Evolutionary conservation across 257 asterid species (phyloP).

Genomic region (Salvia splendens): DNA sequence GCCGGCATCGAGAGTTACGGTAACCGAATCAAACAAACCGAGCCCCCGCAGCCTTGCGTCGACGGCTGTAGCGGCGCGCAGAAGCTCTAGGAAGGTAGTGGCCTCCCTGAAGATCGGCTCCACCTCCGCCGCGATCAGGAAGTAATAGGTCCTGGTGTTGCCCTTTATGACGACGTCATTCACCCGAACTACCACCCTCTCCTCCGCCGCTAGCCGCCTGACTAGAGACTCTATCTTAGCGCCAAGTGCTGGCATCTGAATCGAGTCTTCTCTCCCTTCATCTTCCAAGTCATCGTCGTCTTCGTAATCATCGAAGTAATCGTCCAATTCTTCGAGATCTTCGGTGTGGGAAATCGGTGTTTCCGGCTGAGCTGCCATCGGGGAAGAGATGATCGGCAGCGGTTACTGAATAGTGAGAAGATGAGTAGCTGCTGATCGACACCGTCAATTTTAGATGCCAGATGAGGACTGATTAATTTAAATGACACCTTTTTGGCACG

Average conservation of each 20-base stretch:
- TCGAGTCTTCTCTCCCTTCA: constrained; percentile 39
- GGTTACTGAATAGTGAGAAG: constrained; percentile 19
- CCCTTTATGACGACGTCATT: constrained; percentile 89
- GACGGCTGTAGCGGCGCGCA: constrained; percentile 62
- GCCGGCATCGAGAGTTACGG: constrained; percentile 75
- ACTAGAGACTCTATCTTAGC: constrained; percentile 54
- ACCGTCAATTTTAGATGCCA: not conserved
- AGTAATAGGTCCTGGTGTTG: constrained; percentile 64
- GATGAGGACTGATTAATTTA: not conserved
- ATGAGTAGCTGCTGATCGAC: constrained; percentile 1
- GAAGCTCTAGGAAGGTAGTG: constrained; percentile 67
- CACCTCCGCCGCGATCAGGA: constrained; percentile 65
- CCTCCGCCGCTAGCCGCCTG: constrained; percentile 64
- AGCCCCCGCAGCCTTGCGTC: constrained; percentile 59
- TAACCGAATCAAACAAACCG: constrained; percentile 76
- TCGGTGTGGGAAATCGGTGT: constrained; percentile 18
- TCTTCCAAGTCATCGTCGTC: constrained; percentile 44
- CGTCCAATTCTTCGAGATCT: constrained; percentile 32
- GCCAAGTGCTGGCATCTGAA: constrained; percentile 44
- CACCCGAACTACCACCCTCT: constrained; percentile 69
- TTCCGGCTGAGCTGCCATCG: constrained; percentile 35
- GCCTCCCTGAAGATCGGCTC: constrained; percentile 62
- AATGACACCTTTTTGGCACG: no score
- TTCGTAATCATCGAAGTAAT: constrained; percentile 38
- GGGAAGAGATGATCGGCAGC: constrained; percentile 17